Base-by-base conservation (phyloP, 305 asterid species). In the Euphrasia arctica region DNA sequence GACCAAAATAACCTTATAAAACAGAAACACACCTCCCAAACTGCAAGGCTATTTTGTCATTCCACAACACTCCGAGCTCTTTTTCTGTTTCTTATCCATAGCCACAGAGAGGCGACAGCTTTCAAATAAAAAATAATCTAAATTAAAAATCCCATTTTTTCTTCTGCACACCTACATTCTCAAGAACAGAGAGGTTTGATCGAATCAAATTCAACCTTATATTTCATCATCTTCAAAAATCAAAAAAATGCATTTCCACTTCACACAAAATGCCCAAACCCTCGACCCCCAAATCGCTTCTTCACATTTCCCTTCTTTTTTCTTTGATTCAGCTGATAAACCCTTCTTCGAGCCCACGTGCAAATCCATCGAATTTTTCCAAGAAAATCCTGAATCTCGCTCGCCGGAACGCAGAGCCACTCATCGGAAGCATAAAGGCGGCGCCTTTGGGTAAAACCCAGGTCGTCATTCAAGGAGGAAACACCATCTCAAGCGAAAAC, bases 401-500 rank as follows among this genome's bases (percentile, higher is more conserved):
- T 2, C 69, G 63, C 41, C 43, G 73, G n/a, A 54, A 64, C 39
- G 18, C 41, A 60, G 60, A 72, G 36, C 14, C 51, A 47, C 60
- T 48, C 4, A 12, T 7, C 47, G 27, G 51, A 12, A 65, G 76
- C 75, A 58, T 41, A 72, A 79, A 80, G 79, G n/a, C 75, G 49
- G 82, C 72, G 7, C 60, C 82, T 77, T 69, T 69, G 65, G 51
- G 18, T 61, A 58, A 50, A 75, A 74, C 75, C 9, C 0, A 4
- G 55, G 78, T 69, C 9, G 32, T 84, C 14, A 68, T 89, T 52
- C 74, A 74, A 11, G 86, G 86, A 34, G 81, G 86, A 59, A 11
- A 50, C 27, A 74, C 85, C 13, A 54, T 86, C 49, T 64, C 68
- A 34, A 89, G 96, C 29, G 83, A 65, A 4, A 78, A 83, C 79